phyloP scores from a whole-genome alignment of 2,329 filamentous ascomycete species.

The Nakataea oryzae region DNA sequence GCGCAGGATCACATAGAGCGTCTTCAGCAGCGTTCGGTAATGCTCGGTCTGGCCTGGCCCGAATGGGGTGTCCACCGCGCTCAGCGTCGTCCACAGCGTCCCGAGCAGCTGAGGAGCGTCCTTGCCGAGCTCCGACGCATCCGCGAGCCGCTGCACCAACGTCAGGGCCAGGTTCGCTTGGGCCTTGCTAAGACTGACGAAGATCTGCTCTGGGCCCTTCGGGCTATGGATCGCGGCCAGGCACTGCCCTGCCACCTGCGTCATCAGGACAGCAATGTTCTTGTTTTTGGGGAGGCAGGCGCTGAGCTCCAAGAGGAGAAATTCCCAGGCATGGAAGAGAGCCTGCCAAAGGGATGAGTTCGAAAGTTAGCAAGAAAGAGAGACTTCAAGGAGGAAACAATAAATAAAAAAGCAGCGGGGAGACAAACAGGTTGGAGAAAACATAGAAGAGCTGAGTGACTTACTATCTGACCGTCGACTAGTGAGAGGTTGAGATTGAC shows the following conservation, averaged over 20 bases:
- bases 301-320: slow-evolving; percentile 74
- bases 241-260: slow-evolving; percentile 67
- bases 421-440: too few species aligned
- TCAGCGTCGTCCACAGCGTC: slow-evolving; percentile 40
- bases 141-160: slow-evolving; percentile 69
- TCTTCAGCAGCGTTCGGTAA: slow-evolving; percentile 73
- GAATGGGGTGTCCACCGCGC: slow-evolving; percentile 43
- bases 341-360: slow-evolving; percentile 32
- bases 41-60: slow-evolving; percentile 48
- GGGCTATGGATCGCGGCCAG: slow-evolving; percentile 65
- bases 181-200: slow-evolving; percentile 63
- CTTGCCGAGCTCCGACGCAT: slow-evolving; percentile 36
- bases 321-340: slow-evolving; percentile 83
- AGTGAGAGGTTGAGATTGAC: slow-evolving; percentile 88
- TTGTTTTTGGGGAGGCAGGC: slow-evolving; percentile 42
- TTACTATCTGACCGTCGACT: slow-evolving; percentile 81
- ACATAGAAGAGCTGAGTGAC: slow-evolving; percentile 16
- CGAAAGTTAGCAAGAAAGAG: neutral
- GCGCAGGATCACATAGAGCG: slow-evolving; percentile 73
- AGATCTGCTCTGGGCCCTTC: slow-evolving; percentile 70
- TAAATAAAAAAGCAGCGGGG: too few species aligned
- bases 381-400: neutral
- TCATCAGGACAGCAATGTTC: slow-evolving; percentile 42
- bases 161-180: slow-evolving; percentile 75
- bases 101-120: slow-evolving; percentile 41